These are phyloP conservation scores for Talaromyces sp. DNA, from an alignment of 2,329 filamentous ascomycete species.

Conservation along the genomic window DNA sequence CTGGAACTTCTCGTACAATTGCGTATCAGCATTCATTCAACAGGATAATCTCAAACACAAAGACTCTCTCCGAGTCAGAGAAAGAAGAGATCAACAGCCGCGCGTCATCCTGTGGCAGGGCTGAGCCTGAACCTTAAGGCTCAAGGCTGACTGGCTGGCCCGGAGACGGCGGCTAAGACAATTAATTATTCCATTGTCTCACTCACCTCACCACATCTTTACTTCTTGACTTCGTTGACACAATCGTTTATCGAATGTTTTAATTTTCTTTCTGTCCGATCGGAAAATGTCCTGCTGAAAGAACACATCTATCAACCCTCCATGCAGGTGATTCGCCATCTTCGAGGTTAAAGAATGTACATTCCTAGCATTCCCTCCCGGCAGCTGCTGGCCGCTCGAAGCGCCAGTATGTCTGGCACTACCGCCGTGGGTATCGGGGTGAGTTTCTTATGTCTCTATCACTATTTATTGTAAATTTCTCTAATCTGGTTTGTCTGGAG, in stretches of 20 bases:
- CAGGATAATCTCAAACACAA: neutral
- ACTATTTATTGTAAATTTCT: neutral
- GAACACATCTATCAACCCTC: neutral
- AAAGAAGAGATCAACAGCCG: neutral
- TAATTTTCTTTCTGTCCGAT: too few relatives aligned
- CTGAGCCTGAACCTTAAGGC: neutral
- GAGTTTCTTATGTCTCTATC: neutral
- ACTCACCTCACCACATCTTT: neutral
- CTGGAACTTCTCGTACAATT: neutral
- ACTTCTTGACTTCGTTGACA: neutral
- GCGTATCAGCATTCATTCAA: too few relatives aligned
- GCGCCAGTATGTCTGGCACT: neutral
- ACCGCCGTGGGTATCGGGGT: slow-evolving; percentile 9
- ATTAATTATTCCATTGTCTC: neutral
- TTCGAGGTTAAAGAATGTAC: slow-evolving; percentile 13
- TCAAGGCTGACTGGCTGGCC: slow-evolving; percentile 6
- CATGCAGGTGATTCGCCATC: neutral
- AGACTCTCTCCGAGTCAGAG: neutral
- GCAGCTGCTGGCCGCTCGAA: slow-evolving; percentile 8
- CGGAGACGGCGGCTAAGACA: slow-evolving; percentile 6
- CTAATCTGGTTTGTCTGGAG: neutral
- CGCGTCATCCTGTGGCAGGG: neutral
- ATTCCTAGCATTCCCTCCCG: slow-evolving; percentile 7
- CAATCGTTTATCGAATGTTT: neutral
- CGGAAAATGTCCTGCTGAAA: too few relatives aligned